These are phyloP conservation scores for Backusella macrospora DNA, from an alignment of 192 early-diverging fungal genomes.

Conservation along the genomic window DNA sequence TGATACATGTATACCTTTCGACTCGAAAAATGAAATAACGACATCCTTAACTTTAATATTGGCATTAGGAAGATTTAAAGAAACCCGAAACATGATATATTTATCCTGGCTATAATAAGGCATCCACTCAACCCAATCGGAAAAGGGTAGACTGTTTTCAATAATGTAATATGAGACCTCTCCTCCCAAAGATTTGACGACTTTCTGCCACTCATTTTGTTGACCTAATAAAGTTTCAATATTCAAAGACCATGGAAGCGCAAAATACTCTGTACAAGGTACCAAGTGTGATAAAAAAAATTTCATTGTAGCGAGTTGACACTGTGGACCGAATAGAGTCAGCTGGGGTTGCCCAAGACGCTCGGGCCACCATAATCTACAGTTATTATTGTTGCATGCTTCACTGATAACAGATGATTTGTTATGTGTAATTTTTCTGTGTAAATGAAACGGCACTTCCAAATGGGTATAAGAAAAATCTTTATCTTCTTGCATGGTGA, in stretches of 20 bases:
- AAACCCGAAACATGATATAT: constrained; percentile 16
- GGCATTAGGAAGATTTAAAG: background rate
- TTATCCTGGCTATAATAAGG: constrained; percentile 3
- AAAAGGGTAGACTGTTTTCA: background rate
- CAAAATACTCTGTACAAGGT: constrained; percentile 41
- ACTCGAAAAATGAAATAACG: background rate
- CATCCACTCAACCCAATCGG: background rate
- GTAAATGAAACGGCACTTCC: constrained; percentile 36
- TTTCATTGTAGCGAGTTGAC: constrained; percentile 50
- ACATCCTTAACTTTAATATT: background rate
- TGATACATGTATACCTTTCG: constrained; percentile 1
- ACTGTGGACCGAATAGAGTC: constrained; percentile 56
- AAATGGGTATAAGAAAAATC: constrained; percentile 45
- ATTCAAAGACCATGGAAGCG: background rate
- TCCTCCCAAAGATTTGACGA: background rate
- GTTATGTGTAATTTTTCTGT: constrained; percentile 25
- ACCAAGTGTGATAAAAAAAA: constrained; percentile 47
- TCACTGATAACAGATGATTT: constrained; percentile 38
- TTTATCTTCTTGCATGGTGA: constrained; percentile 46
- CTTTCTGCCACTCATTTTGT: background rate
- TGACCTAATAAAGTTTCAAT: background rate
- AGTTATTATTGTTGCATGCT: constrained; percentile 48
- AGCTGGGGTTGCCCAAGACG: constrained; percentile 60
- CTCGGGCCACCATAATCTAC: constrained; percentile 63
- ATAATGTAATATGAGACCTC: background rate